A percentile compares a stretch with the other conserved stretches of the same genome.
Conservation (phyloP, 805 yeast species). For the Wickerhamomyces hampshirensis region DNA sequence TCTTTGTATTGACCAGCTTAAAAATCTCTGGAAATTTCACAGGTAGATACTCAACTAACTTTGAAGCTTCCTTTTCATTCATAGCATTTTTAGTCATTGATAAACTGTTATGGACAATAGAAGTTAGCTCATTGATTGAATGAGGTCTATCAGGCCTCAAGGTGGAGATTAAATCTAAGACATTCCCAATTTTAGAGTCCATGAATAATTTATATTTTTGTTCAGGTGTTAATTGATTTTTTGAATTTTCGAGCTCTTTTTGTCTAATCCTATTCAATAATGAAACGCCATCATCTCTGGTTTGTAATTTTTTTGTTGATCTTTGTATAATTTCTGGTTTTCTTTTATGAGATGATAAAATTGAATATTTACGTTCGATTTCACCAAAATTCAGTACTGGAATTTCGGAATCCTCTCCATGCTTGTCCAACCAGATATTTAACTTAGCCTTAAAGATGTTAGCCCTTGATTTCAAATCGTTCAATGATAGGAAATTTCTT, state of each 20-base stretch:
- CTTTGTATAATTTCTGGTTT: conserved; percentile 15
- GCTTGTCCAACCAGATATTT: conserved; percentile 14
- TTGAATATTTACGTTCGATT: neutral
- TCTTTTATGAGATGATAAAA: neutral
- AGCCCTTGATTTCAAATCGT: conserved; percentile 5
- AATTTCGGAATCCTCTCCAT: conserved; percentile 8
- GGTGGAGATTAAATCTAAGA: conserved; percentile 27
- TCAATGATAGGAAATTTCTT: conserved; percentile 4
- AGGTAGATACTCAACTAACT: conserved; percentile 13
- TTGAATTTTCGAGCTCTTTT: conserved; percentile 28
- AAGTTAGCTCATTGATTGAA: conserved; percentile 15
- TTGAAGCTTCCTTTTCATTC: conserved; percentile 18
- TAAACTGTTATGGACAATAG: conserved; percentile 16
- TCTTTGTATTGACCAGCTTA: conserved; percentile 12
- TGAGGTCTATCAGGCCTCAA: conserved; percentile 22
- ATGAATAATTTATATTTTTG: conserved; percentile 21
- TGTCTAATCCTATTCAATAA: conserved; percentile 35
- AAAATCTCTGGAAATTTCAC: conserved; percentile 19
- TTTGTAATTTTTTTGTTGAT: neutral
- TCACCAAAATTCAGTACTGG: conserved; percentile 7
- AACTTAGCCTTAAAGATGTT: conserved; percentile 9
- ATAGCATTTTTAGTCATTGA: conserved; percentile 11
- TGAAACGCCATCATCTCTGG: conserved; percentile 17
- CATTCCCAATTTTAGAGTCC: conserved; percentile 25
- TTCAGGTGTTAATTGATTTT: conserved; percentile 19